These are phyloP conservation scores for Leccinum pachyderme DNA, from an alignment of 1,284 basidiomycete species.

Conservation along the genomic window DNA sequence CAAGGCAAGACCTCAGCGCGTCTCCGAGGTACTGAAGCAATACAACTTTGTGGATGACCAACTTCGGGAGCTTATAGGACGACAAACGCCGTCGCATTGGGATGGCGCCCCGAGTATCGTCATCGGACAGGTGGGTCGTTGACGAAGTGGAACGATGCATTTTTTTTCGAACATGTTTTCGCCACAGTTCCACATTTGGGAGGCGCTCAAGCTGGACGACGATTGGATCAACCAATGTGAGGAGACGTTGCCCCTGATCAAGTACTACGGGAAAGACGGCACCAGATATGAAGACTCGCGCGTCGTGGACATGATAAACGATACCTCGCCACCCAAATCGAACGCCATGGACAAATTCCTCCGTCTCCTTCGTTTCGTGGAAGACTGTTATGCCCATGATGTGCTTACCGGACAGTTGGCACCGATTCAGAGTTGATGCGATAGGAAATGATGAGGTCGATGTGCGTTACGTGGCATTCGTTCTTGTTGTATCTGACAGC, in stretches of 20 bases:
- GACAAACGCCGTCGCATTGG: conserved; percentile 38
- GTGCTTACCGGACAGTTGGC: conserved; percentile 1
- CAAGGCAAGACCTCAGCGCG: conserved; percentile 40
- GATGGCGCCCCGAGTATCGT: conserved; percentile 29
- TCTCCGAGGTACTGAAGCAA: conserved; percentile 42
- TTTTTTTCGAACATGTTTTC: neutral
- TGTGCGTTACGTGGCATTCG: neutral
- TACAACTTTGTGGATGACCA: conserved; percentile 47
- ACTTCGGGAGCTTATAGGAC: conserved; percentile 42
- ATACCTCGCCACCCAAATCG: conserved; percentile 38
- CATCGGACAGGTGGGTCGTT: conserved; percentile 37
- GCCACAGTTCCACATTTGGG: conserved; percentile 51
- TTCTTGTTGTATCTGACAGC: neutral
- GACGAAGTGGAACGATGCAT: neutral
- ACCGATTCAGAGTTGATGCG: conserved; percentile 2
- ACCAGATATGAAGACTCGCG: conserved; percentile 46
- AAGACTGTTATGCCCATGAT: conserved; percentile 32
- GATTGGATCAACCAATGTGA: conserved; percentile 47
- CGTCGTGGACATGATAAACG: conserved; percentile 50
- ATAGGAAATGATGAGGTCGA: neutral
- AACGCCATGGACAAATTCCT: conserved; percentile 51
- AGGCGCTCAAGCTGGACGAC: conserved; percentile 46
- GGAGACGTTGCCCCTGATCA: conserved; percentile 50
- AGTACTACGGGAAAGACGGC: conserved; percentile 57
- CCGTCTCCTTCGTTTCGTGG: conserved; percentile 45